Percentiles rank a stretch among this genome's conserved stretches.
These are phyloP conservation scores for Rubia peregrina DNA, from an alignment of 305 asterid genomes.

Conservation along the genomic window DNA sequence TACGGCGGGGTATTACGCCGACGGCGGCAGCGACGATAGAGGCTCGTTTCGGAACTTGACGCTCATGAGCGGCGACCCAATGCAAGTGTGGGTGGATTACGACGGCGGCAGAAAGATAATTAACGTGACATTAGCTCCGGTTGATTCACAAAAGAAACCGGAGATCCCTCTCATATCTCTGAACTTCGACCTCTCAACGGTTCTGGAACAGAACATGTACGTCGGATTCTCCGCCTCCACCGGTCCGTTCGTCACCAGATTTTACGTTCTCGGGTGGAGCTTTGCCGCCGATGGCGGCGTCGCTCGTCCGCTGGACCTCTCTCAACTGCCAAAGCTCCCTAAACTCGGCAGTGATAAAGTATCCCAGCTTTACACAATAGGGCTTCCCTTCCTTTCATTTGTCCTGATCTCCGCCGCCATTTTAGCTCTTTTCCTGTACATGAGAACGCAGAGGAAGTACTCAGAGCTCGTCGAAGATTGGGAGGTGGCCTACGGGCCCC, in stretches of 20 bases:
- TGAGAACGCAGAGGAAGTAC: not conserved
- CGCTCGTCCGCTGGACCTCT: not conserved
- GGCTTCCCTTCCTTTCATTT: not conserved
- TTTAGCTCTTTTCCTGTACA: not conserved
- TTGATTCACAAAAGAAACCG: not conserved
- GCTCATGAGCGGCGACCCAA: not conserved
- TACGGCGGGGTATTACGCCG: not conserved
- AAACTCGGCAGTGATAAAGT: not conserved
- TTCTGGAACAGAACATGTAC: conserved; percentile 3
- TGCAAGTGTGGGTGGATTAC: conserved; percentile 10
- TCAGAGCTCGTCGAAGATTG: conserved; percentile 9
- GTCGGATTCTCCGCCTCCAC: conserved; percentile 6
- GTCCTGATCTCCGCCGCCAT: not conserved
- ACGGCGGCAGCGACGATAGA: too few relatives aligned
- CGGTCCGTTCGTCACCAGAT: not conserved
- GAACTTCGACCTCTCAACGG: not conserved
- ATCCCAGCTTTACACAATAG: not conserved
- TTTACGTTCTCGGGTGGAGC: conserved; percentile 5
- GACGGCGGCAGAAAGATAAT: conserved; percentile 1
- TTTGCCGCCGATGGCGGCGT: not conserved
- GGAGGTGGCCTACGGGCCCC: conserved; percentile 6
- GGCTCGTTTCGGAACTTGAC: not conserved
- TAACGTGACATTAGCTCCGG: not conserved
- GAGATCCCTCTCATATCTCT: not conserved
- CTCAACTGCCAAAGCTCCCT: not conserved